Percentiles rank a stretch among this genome's conserved stretches.
phyloP scores from a whole-genome alignment of 1,284 basidiomycete genomes.

The Psilocybe mexicana region DNA sequence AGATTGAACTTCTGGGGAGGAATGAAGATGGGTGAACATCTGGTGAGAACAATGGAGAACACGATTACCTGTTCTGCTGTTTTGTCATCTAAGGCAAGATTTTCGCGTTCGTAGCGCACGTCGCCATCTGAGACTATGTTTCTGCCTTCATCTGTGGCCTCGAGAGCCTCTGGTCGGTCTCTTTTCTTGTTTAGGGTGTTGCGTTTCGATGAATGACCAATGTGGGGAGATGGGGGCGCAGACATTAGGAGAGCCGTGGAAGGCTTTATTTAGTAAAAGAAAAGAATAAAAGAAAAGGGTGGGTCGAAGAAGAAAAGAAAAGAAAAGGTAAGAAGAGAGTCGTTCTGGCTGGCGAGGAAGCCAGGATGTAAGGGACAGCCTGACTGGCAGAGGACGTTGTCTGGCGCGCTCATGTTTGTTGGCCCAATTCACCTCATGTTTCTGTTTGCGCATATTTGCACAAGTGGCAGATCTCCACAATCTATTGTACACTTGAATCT shows the following conservation, averaged over 20 bases:
- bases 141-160: conserved; percentile 34
- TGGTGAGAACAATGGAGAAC: conserved; percentile 9
- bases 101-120: conserved; percentile 30
- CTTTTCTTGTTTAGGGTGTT: conserved; percentile 29
- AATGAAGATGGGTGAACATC: conserved; percentile 11
- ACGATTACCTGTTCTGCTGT: conserved; percentile 20
- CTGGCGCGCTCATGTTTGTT: conserved; percentile 25
- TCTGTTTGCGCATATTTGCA: conserved; percentile 26
- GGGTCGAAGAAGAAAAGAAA: conserved; percentile 22
- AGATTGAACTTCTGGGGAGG: conserved; percentile 23
- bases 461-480: conserved; percentile 19
- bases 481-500: neutral
- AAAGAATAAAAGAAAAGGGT: conserved; percentile 17
- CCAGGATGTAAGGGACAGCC: conserved; percentile 14
- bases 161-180: conserved; percentile 41
- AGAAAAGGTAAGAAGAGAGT: conserved; percentile 16
- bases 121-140: conserved; percentile 34
- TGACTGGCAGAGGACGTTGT: conserved; percentile 17
- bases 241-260: conserved; percentile 34
- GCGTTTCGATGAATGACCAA: conserved; percentile 25
- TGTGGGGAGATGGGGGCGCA: conserved; percentile 36
- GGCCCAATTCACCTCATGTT: conserved; percentile 26
- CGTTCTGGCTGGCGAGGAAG: conserved; percentile 10
- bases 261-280: conserved; percentile 15
- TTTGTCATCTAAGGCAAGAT: conserved; percentile 17